These are phyloP conservation scores for Phytophthora aleatoria DNA, from an alignment of 352 stramenopile genomes.

Conservation along the genomic window DNA sequence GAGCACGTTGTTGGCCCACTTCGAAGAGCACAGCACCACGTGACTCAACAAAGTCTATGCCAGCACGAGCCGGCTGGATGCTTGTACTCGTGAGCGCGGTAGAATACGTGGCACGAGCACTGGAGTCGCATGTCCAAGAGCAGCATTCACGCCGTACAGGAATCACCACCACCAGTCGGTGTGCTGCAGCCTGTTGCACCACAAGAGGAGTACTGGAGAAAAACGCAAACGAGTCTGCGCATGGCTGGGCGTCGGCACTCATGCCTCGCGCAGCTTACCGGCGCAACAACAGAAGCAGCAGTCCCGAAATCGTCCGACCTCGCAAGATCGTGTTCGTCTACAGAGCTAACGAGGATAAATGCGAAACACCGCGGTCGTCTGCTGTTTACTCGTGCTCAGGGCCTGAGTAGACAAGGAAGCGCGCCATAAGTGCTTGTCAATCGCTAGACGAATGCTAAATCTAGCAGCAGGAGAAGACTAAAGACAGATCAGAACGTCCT, in stretches of 20 bases:
- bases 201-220: conserved; percentile 19
- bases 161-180: conserved; percentile 30
- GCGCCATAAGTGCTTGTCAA: neutral
- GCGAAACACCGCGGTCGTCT: neutral
- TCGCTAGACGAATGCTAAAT: conserved; percentile 15
- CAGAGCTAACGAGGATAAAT: no score
- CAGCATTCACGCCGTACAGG: conserved; percentile 29
- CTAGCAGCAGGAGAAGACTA: neutral
- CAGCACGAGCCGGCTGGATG: conserved; percentile 15
- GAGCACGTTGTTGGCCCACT: conserved; percentile 20
- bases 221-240: conserved; percentile 27
- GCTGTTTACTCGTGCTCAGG: conserved; percentile 7
- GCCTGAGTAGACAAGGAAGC: conserved; percentile 16
- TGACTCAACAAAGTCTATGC: conserved; percentile 32
- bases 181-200: conserved; percentile 19
- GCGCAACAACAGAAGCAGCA: neutral
- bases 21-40: conserved; percentile 34
- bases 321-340: no score
- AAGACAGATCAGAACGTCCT: conserved; percentile 15
- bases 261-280: conserved; percentile 9
- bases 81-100: conserved; percentile 5
- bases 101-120: conserved; percentile 22
- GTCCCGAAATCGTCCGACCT: neutral
- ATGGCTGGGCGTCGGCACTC: conserved; percentile 11
- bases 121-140: conserved; percentile 15